Evolutionary conservation across 768 basidiomycete genomes (phyloP).

Genomic region (Gloeostereum incarnatum): DNA sequence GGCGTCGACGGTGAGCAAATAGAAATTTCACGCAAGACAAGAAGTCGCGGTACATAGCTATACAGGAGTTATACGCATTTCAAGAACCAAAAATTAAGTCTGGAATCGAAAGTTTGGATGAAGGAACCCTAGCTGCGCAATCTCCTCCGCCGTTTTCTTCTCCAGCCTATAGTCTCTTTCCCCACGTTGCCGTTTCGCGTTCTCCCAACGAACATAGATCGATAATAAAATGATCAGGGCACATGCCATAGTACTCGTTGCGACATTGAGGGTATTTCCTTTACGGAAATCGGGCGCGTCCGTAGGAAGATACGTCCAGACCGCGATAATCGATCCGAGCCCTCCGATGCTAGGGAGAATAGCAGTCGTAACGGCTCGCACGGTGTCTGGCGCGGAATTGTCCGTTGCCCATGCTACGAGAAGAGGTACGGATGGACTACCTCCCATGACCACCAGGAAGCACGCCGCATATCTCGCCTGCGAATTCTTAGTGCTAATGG

Average conservation of each 20-base stretch:
- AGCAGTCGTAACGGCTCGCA: conserved; percentile 34
- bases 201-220: conserved; percentile 31
- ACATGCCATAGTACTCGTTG: conserved; percentile 21
- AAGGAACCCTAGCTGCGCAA: conserved; percentile 30
- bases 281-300: conserved; percentile 38
- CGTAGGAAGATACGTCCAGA: conserved; percentile 36
- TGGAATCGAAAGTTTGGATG: conserved; percentile 38
- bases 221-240: conserved; percentile 20
- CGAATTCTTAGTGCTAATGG: conserved; percentile 28
- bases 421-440: conserved; percentile 28
- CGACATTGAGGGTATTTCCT: conserved; percentile 37
- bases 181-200: conserved; percentile 30
- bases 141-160: conserved; percentile 25
- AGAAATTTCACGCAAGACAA: too few species aligned
- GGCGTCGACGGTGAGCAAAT: too few species aligned
- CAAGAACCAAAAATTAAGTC: too few species aligned
- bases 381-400: conserved; percentile 40
- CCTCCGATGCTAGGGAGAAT: conserved; percentile 36
- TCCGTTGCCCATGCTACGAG: conserved; percentile 37
- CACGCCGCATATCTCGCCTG: conserved; percentile 39
- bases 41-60: too few species aligned
- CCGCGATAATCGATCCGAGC: conserved; percentile 26
- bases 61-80: too few species aligned
- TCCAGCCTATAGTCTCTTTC: conserved; percentile 29
- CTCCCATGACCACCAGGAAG: conserved; percentile 31